These are phyloP conservation scores for Jatropha multifida DNA, from an alignment of 441 rosid genomes.

Conservation along the genomic window DNA sequence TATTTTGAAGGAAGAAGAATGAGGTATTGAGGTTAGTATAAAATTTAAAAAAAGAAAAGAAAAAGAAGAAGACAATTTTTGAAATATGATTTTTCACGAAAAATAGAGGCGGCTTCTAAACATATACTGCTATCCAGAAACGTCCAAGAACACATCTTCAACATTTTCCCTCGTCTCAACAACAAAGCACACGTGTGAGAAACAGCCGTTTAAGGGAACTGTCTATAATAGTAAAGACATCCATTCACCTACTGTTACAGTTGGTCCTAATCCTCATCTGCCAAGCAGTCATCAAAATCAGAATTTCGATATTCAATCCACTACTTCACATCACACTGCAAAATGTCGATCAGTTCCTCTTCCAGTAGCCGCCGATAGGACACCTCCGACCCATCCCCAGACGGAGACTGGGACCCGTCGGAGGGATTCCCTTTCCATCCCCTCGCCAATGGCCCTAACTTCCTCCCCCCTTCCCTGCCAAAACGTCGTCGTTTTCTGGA, in stretches of 20 bases:
- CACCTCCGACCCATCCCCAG: conserved; percentile 40
- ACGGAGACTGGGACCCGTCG: conserved; percentile 31
- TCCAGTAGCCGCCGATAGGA: conserved; percentile 30
- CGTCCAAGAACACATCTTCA: too few relatives aligned
- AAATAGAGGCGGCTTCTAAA: too few relatives aligned
- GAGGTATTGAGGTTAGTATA: too few relatives aligned
- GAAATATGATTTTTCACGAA: not conserved
- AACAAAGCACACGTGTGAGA: not conserved
- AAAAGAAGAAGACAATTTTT: too few relatives aligned
- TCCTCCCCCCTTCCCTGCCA: conserved; percentile 20
- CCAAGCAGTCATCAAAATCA: not conserved
- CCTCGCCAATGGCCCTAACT: not conserved
- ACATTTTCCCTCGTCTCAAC: not conserved
- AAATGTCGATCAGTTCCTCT: conserved; percentile 1
- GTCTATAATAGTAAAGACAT: too few relatives aligned
- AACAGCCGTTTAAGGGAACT: not conserved
- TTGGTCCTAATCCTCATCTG: too few relatives aligned
- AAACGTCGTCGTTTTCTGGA: not conserved
- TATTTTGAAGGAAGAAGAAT: too few relatives aligned
- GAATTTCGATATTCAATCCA: not conserved
- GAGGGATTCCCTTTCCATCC: conserved; percentile 3
- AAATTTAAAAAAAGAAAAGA: too few relatives aligned
- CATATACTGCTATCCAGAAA: too few relatives aligned
- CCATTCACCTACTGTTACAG: too few relatives aligned
- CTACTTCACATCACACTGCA: not conserved